Evolutionary conservation across 768 basidiomycete genomes (phyloP).

Genomic region (Lentinula lateritia): DNA sequence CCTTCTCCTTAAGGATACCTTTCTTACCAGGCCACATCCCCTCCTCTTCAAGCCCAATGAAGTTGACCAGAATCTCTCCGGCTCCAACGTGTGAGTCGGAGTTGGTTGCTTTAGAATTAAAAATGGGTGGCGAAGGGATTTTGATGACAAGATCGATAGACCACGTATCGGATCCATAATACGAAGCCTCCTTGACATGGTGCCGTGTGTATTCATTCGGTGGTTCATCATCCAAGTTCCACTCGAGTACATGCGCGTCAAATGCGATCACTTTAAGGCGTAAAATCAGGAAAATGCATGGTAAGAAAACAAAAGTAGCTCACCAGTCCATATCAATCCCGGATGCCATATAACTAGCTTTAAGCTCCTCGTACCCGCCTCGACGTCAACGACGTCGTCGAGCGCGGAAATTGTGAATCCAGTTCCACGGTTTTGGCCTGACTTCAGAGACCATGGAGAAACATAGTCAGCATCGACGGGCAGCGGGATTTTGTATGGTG

Average conservation of each 20-base stretch:
- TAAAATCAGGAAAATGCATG: neutral
- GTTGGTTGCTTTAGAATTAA: neutral
- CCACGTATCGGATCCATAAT: constrained; percentile 74
- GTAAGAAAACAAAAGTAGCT: constrained; percentile 10
- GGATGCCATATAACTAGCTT: constrained; percentile 72
- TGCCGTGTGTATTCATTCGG: constrained; percentile 74
- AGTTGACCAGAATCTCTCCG: constrained; percentile 54
- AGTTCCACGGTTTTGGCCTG: constrained; percentile 17
- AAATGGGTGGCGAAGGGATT: constrained; percentile 26
- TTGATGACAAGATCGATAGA: constrained; percentile 67
- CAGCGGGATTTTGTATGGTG: constrained; percentile 75
- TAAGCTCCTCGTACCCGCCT: constrained; percentile 61
- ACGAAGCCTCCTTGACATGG: constrained; percentile 89
- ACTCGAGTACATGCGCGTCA: constrained; percentile 81
- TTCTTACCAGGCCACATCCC: constrained; percentile 79
- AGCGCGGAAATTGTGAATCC: constrained; percentile 52
- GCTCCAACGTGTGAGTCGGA: neutral
- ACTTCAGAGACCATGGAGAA: constrained; percentile 38
- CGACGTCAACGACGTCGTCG: constrained; percentile 48
- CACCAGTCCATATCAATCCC: constrained; percentile 83
- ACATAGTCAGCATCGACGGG: constrained; percentile 40
- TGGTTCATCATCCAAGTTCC: constrained; percentile 79
- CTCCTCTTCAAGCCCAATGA: constrained; percentile 76
- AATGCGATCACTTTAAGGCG: constrained; percentile 68
- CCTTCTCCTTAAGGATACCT: constrained; percentile 9